Evolutionary conservation across 1,139 yeast species (phyloP).

Genomic region (Nakaseomyces sp.): DNA sequence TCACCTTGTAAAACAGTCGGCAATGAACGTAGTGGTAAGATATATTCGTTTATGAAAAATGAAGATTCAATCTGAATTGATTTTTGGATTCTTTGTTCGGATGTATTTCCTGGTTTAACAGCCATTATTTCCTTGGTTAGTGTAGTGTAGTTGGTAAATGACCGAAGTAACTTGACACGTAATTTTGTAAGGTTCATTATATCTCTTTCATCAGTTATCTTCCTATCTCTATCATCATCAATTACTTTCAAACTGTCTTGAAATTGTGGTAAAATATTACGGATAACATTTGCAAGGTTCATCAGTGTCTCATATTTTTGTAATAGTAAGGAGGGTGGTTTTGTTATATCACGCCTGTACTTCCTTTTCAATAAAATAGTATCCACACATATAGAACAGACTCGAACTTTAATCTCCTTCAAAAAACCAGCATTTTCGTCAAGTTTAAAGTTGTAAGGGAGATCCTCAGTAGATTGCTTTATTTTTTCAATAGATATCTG

Average conservation of each 20-base stretch:
- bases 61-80: conserved; percentile 42
- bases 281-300: conserved; percentile 33
- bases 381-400: conserved; percentile 65
- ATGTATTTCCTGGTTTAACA: conserved; percentile 27
- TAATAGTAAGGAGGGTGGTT: conserved; percentile 22
- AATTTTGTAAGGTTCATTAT: conserved; percentile 34
- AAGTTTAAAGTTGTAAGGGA: conserved; percentile 16
- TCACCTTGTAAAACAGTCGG: conserved; percentile 34
- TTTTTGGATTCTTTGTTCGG: conserved; percentile 38
- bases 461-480: conserved; percentile 24
- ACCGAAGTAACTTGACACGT: conserved; percentile 37
- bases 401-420: conserved; percentile 28
- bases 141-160: conserved; percentile 40
- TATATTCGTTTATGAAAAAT: conserved; percentile 43
- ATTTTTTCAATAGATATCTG: conserved; percentile 50
- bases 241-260: conserved; percentile 33
- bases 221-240: conserved; percentile 24
- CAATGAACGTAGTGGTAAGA: conserved; percentile 45
- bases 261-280: conserved; percentile 36
- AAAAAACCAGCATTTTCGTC: background rate
- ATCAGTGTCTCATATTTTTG: conserved; percentile 32
- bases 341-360: conserved; percentile 35
- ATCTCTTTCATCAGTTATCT: conserved; percentile 29
- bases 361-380: conserved; percentile 50
- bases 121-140: conserved; percentile 36